Evolutionary conservation across 1,284 basidiomycete species (phyloP), one percentile per base, ranked within the genome.

Genomic region (Coniophora puteana): DNA sequence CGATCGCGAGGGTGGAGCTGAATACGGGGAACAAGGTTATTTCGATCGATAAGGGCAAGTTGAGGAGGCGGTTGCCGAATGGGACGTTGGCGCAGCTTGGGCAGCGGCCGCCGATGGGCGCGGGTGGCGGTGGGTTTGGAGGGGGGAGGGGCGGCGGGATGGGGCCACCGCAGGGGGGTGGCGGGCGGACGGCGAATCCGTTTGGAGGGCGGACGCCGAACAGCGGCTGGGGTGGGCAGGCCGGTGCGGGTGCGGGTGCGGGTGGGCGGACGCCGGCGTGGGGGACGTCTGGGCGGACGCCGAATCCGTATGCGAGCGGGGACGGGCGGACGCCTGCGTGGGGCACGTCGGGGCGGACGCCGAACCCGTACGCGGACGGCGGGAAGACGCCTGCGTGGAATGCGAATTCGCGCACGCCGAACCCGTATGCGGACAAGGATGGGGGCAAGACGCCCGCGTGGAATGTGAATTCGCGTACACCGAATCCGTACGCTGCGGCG

Each of bases 1-100:
- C 77, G 34, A 72, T 85, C 48, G 91, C 89, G 1, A 80, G 96
- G 38, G 93, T 99, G 11, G 96, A 99, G 65, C 69, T 99, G 17
- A 80, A 89, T 48, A 91, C 93, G 1, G 85, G 86, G 39, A 93
- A 93, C 64, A 95, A 93, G 66, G 76, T 93, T 18, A 83, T 98
- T 48, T 87, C 87, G 8, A 83, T 98, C 45, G 84, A 86, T 36
- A 86, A 93, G 54, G 77, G 78, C 24, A 89, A 86, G 58, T 66
- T 98, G 22, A 79, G 81, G n/a, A n/a, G n/a, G n/a, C n/a, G n/a
- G n/a, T n/a, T 6, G 8, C 20, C 14, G 30, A 18, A 18, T 16
- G 30, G 14, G 30, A 13, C 14, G 5, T 10, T n/a, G 26, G n/a
- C 26, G 11, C n/a, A 28, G 26, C n/a, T n/a, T n/a, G n/a, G 10